phyloP scores from a whole-genome alignment of 2,329 filamentous ascomycete species.

The Trichoderma sp. region DNA sequence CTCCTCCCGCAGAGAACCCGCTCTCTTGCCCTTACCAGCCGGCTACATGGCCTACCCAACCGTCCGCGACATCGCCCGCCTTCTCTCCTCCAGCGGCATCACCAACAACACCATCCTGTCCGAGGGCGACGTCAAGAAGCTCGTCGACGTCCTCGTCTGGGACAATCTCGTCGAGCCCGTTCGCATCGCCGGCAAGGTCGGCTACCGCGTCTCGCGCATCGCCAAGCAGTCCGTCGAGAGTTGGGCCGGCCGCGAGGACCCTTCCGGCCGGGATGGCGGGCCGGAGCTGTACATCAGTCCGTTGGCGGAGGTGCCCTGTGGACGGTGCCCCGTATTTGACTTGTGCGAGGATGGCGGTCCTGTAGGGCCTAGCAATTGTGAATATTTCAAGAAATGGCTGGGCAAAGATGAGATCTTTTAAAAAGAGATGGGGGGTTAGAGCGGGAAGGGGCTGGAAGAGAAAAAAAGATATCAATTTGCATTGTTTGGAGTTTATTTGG shows the following conservation, averaged over 20 bases:
- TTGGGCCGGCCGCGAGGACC: slow-evolving; percentile 48
- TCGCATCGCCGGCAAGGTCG: slow-evolving; percentile 52
- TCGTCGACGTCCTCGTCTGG: slow-evolving; percentile 86
- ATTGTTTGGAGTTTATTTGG: slow-evolving; percentile 32
- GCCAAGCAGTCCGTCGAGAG: slow-evolving; percentile 49
- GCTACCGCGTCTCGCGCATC: slow-evolving; percentile 58
- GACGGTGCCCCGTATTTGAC: slow-evolving; percentile 88
- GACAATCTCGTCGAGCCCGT: slow-evolving; percentile 80
- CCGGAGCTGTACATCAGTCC: slow-evolving; percentile 64
- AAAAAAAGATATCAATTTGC: slow-evolving; percentile 23
- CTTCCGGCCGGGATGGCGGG: slow-evolving; percentile 44
- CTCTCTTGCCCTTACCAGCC: slow-evolving; percentile 59
- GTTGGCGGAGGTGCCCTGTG: slow-evolving; percentile 87
- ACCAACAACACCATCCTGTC: slow-evolving; percentile 72
- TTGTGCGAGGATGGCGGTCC: slow-evolving; percentile 89
- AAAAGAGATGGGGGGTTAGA: slow-evolving; percentile 25
- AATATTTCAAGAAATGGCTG: slow-evolving; percentile 89
- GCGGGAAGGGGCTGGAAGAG: neutral
- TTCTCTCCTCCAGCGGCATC: slow-evolving; percentile 70
- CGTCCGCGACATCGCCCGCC: slow-evolving; percentile 73
- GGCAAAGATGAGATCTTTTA: slow-evolving; percentile 44
- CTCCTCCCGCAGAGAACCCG: slow-evolving; percentile 41
- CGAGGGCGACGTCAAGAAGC: slow-evolving; percentile 78
- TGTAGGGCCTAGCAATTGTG: slow-evolving; percentile 86
- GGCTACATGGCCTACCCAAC: slow-evolving; percentile 82